These are phyloP conservation scores for Waltergamsia citrina DNA, from an alignment of 2,329 filamentous ascomycete species.

Conservation along the genomic window DNA sequence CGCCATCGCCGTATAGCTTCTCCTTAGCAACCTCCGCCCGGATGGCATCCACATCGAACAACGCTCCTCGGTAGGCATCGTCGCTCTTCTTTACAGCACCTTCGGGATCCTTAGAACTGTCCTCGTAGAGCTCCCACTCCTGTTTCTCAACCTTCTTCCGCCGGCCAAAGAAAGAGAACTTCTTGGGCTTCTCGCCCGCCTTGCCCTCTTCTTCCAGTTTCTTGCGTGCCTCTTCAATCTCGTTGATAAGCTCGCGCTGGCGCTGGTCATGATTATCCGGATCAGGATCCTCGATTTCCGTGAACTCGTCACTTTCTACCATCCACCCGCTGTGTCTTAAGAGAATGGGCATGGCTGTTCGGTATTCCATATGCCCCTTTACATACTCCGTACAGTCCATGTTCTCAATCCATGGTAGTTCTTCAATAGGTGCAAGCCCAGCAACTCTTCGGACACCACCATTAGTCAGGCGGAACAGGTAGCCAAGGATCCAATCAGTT, in stretches of 20 bases:
- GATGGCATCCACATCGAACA: constrained; percentile 96
- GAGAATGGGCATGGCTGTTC: constrained; percentile 80
- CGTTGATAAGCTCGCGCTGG: constrained; percentile 87
- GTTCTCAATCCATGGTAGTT: constrained; percentile 77
- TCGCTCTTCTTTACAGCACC: constrained; percentile 8
- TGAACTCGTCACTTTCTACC: constrained; percentile 88
- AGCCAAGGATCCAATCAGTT: constrained; percentile 96
- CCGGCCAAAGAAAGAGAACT: constrained; percentile 70
- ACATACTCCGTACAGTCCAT: constrained; percentile 80
- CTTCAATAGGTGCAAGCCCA: constrained; percentile 68
- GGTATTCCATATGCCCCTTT: constrained; percentile 93
- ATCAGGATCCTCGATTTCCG: constrained; percentile 93
- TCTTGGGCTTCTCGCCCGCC: constrained; percentile 35
- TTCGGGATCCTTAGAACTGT: neutral
- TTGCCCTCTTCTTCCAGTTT: constrained; percentile 74
- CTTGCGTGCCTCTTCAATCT: constrained; percentile 90
- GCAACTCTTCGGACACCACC: constrained; percentile 86
- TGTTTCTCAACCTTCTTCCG: constrained; percentile 76
- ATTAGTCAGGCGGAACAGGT: constrained; percentile 88
- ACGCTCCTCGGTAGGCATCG: constrained; percentile 46
- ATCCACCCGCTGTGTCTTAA: constrained; percentile 84
- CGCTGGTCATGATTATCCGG: constrained; percentile 83
- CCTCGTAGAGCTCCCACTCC: constrained; percentile 91
- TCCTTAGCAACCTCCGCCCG: constrained; percentile 73
- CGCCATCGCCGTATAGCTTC: constrained; percentile 37